A percentile compares a stretch with the other conserved stretches of the same genome.
phyloP scores from a whole-genome alignment of 139 green algal genomes.

The Zygnema circumcarinatum region DNA sequence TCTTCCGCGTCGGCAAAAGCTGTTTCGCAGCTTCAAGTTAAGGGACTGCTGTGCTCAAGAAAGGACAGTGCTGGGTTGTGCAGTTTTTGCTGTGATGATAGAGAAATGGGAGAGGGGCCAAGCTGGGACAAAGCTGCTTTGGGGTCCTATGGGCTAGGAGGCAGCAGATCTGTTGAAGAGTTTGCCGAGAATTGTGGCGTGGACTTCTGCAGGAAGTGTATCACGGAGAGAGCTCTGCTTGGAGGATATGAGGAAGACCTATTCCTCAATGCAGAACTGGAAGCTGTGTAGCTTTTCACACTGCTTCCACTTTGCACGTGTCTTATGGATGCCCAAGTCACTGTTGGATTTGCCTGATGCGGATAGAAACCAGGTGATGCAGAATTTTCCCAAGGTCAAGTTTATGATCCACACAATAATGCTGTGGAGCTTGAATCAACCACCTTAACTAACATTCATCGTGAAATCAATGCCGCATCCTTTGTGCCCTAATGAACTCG shows the following conservation, averaged over 20 bases:
- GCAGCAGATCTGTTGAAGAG: neutral
- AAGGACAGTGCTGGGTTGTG: neutral
- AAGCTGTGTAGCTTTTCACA: neutral
- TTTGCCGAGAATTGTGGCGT: conserved; percentile 25
- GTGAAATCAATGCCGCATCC: no score
- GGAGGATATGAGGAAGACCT: neutral
- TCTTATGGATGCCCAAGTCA: no score
- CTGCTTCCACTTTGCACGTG: no score
- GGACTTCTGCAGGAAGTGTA: conserved; percentile 33
- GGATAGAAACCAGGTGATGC: no score
- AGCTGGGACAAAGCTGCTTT: conserved; percentile 3
- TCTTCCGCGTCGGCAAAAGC: neutral
- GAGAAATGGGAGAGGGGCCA: neutral
- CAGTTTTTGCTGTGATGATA: neutral
- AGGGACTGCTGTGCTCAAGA: conserved; percentile 32
- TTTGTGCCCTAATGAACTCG: no score
- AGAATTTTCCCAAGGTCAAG: no score
- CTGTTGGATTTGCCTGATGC: no score
- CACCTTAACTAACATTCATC: no score
- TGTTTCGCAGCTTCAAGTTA: conserved; percentile 19
- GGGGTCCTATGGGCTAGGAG: conserved; percentile 18
- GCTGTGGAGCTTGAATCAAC: no score
- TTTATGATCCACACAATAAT: no score
- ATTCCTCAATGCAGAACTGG: neutral
- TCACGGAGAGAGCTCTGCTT: conserved; percentile 2